Conservation (phyloP, 495 filamentous ascomycete species). For the Tuber aestivum region DNA sequence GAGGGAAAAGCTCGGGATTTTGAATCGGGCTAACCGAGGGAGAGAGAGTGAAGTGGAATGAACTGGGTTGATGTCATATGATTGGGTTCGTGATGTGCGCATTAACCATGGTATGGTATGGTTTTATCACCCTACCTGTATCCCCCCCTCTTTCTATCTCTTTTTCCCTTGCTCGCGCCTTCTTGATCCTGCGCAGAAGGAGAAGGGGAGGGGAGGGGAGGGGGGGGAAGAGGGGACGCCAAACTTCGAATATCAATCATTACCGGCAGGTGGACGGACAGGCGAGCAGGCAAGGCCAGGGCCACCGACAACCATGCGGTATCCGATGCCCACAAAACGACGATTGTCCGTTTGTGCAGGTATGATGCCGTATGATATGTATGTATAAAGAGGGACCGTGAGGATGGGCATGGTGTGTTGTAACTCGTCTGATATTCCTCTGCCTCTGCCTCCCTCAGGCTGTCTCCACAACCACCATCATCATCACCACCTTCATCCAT, state of each 20-base stretch:
- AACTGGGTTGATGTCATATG: neutral
- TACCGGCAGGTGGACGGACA: neutral
- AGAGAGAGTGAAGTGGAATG: neutral
- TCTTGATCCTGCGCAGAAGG: neutral
- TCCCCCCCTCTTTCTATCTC: neutral
- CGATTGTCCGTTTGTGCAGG: neutral
- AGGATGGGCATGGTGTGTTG: conserved; percentile 1
- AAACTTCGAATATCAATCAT: neutral
- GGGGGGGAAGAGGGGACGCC: neutral
- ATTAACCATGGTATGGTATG: neutral
- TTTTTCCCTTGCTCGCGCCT: neutral
- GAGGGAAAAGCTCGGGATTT: neutral
- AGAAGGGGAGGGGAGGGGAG: neutral
- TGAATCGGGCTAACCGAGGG: neutral
- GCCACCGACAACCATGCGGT: neutral
- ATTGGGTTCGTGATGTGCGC: neutral
- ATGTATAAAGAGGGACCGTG: neutral
- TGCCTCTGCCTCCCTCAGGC: neutral
- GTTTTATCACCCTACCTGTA: neutral
- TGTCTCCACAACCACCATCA: neutral
- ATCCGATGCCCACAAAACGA: neutral
- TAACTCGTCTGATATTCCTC: neutral
- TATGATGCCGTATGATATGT: neutral
- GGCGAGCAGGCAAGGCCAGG: neutral
- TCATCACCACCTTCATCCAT: neutral